A percentile compares a stretch with the other conserved stretches of the same genome.
phyloP scores from a whole-genome alignment of 23 red algal species.

The Gracilariopsis chorda region DNA sequence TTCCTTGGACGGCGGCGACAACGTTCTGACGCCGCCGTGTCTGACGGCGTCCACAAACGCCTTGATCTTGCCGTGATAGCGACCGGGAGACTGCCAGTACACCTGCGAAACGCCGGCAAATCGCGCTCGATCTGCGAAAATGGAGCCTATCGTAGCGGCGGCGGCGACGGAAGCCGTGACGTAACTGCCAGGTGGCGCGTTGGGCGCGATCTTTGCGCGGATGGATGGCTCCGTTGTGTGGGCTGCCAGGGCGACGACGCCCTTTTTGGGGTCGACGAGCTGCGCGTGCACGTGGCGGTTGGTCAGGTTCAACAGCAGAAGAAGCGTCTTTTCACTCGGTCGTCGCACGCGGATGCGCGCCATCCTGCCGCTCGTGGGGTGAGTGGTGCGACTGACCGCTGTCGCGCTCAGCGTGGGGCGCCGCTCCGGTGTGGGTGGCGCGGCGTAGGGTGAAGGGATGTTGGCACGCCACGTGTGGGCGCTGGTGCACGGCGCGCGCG shows the following conservation, averaged over 20 bases:
- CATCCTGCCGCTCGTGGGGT: conserved; percentile 5
- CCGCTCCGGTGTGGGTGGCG: too few species aligned
- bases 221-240: conserved; percentile 49
- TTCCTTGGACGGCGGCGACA: not conserved
- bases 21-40: conserved; percentile 28
- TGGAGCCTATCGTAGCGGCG: conserved; percentile 18
- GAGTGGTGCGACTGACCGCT: too few species aligned
- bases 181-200: not conserved
- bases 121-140: conserved; percentile 47
- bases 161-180: conserved; percentile 50
- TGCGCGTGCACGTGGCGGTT: conserved; percentile 82
- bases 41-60: conserved; percentile 75
- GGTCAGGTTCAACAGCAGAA: conserved; percentile 55
- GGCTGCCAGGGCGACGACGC: conserved; percentile 41
- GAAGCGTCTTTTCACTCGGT: not conserved
- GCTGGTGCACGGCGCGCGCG: too few species aligned
- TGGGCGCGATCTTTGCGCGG: not conserved
- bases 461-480: too few species aligned
- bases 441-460: too few species aligned
- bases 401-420: too few species aligned
- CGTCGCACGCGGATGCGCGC: conserved; percentile 33
- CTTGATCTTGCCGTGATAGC: conserved; percentile 80
- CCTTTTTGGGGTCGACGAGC: conserved; percentile 41
- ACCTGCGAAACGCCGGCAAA: conserved; percentile 17
- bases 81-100: conserved; percentile 51